These are phyloP conservation scores for Trichoderma hamatum DNA, from an alignment of 2,329 filamentous ascomycete species.

Conservation along the genomic window DNA sequence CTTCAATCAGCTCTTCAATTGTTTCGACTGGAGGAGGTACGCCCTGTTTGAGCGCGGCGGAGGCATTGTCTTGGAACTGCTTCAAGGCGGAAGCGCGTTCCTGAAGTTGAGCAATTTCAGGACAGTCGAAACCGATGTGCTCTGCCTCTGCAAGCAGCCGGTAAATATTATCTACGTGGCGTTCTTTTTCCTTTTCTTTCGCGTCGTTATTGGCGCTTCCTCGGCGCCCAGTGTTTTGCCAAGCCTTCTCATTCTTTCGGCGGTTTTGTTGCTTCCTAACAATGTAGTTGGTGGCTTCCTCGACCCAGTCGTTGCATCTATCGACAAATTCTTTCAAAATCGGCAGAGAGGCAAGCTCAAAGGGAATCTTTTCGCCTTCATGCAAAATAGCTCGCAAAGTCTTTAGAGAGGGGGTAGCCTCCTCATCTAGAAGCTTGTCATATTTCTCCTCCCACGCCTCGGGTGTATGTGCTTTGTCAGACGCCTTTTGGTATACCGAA, in stretches of 20 bases:
- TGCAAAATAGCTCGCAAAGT: slow-evolving; percentile 78
- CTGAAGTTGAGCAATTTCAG: slow-evolving; percentile 82
- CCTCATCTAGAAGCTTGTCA: slow-evolving; percentile 79
- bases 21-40: slow-evolving; percentile 66
- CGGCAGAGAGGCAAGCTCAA: slow-evolving; percentile 79
- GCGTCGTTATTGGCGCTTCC: slow-evolving; percentile 56
- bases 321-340: slow-evolving; percentile 89
- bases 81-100: slow-evolving; percentile 85
- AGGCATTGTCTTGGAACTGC: slow-evolving; percentile 78
- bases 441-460: slow-evolving; percentile 92
- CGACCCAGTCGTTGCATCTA: slow-evolving; percentile 95
- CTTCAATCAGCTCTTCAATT: slow-evolving; percentile 90
- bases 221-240: slow-evolving; percentile 74
- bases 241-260: slow-evolving; percentile 88
- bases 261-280: slow-evolving; percentile 97
- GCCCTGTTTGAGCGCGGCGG: slow-evolving; percentile 68
- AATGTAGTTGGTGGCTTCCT: slow-evolving; percentile 94
- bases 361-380: slow-evolving; percentile 96
- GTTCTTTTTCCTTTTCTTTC: slow-evolving; percentile 72
- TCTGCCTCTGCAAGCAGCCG: slow-evolving; percentile 83
- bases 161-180: slow-evolving; percentile 86
- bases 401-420: slow-evolving; percentile 83
- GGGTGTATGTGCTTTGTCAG: slow-evolving; percentile 83
- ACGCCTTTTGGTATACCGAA: slow-evolving; percentile 70
- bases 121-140: slow-evolving; percentile 87